A percentile compares a stretch with the other conserved stretches of the same genome.
Evolutionary conservation across 495 filamentous ascomycete species (phyloP).

Genomic region (Penicillium angulare): DNA sequence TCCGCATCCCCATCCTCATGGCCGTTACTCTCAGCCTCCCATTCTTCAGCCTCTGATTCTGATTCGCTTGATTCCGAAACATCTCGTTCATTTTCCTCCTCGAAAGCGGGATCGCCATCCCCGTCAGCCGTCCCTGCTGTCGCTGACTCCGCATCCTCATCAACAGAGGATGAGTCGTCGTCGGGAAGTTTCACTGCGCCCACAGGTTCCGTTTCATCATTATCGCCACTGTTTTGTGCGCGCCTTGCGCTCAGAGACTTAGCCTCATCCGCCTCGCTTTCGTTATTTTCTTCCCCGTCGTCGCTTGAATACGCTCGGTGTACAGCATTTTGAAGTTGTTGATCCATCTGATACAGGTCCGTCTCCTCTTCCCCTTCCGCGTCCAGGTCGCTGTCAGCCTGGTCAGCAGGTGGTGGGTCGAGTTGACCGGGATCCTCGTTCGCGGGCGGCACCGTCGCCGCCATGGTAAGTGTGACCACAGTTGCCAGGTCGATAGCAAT

Average conservation of each 20-base stretch:
- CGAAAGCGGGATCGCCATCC: constrained; percentile 44
- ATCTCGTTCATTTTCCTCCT: constrained; percentile 40
- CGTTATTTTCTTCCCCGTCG: constrained; percentile 41
- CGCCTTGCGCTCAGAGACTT: constrained; percentile 30
- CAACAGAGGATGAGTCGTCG: constrained; percentile 44
- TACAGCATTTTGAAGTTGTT: constrained; percentile 48
- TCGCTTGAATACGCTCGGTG: constrained; percentile 55
- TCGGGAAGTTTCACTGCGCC: constrained; percentile 72
- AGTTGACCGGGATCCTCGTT: constrained; percentile 38
- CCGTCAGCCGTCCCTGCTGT: constrained; percentile 39
- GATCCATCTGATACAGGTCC: constrained; percentile 47
- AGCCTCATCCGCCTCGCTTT: constrained; percentile 31
- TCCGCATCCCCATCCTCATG: constrained; percentile 67
- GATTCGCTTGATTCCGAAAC: constrained; percentile 56
- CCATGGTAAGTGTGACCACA: constrained; percentile 45
- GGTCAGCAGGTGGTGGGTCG: constrained; percentile 31
- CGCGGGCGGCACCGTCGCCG: constrained; percentile 47
- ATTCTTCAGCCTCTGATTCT: constrained; percentile 69
- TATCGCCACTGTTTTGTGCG: constrained; percentile 40
- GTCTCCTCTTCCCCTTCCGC: constrained; percentile 53
- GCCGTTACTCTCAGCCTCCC: constrained; percentile 62
- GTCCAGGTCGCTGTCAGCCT: constrained; percentile 51
- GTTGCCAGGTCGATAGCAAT: constrained; percentile 44
- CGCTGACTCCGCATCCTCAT: constrained; percentile 20
- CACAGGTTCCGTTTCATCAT: constrained; percentile 60